phyloP scores from a whole-genome alignment of 2,329 filamentous ascomycete species.

The Cordyceps javanica region DNA sequence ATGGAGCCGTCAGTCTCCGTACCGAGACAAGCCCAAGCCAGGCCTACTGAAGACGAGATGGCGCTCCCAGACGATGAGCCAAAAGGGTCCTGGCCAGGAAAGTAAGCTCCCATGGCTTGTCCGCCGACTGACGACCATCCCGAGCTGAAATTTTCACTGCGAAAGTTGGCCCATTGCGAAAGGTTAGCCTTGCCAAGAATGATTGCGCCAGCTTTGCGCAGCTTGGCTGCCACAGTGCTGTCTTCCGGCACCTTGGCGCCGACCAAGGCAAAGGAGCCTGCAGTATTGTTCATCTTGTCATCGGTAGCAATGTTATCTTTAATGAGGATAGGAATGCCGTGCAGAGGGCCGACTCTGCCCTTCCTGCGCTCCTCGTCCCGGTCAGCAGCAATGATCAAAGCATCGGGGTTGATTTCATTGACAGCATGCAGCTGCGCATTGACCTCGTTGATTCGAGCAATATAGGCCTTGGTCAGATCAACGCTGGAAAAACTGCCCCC shows the following conservation, averaged over 20 bases:
- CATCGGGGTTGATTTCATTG: slow-evolving; percentile 30
- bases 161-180: slow-evolving; percentile 57
- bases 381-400: slow-evolving; percentile 24
- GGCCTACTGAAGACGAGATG: slow-evolving; percentile 55
- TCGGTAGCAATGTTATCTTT: slow-evolving; percentile 58
- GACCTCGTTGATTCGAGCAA: slow-evolving; percentile 26
- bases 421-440: slow-evolving; percentile 24
- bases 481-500: slow-evolving; percentile 23
- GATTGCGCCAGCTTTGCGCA: slow-evolving; percentile 53
- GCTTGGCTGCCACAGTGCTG: slow-evolving; percentile 50
- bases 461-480: slow-evolving; percentile 26
- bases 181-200: slow-evolving; percentile 60
- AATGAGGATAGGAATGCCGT: slow-evolving; percentile 57
- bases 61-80: slow-evolving; percentile 57
- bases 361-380: slow-evolving; percentile 22
- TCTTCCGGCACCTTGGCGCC: slow-evolving; percentile 50
- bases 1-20: slow-evolving; percentile 61
- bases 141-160: slow-evolving; percentile 49
- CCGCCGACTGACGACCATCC: slow-evolving; percentile 61
- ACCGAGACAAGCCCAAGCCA: slow-evolving; percentile 52
- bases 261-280: slow-evolving; percentile 53
- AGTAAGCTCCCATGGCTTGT: slow-evolving; percentile 55
- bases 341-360: slow-evolving; percentile 34
- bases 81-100: slow-evolving; percentile 52
- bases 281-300: slow-evolving; percentile 54